Conservation (phyloP, 139 green algal species). For the Closterium sp. region DNA sequence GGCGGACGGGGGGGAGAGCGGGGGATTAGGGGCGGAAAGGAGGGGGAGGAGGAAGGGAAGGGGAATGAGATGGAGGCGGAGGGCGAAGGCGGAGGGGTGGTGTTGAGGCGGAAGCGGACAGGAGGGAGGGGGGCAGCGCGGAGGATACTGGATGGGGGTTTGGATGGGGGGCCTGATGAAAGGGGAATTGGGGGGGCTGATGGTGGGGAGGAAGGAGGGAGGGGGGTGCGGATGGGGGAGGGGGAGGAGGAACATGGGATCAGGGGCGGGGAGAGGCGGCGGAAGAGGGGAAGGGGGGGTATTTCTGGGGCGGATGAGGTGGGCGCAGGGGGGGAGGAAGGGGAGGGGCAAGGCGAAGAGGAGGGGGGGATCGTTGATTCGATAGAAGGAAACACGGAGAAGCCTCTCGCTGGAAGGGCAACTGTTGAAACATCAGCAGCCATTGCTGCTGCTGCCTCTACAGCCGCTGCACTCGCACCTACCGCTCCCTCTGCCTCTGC, state of each 20-base stretch:
- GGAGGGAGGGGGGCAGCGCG: neutral
- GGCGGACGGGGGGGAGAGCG: neutral
- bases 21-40: neutral
- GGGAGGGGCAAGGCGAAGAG: neutral
- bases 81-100: neutral
- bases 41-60: conserved; percentile 1
- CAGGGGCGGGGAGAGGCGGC: neutral
- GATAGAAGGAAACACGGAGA: neutral
- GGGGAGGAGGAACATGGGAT: neutral
- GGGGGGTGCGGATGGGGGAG: neutral
- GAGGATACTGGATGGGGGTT: neutral
- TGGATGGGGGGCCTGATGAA: neutral
- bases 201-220: neutral
- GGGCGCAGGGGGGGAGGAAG: too few relatives aligned
- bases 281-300: too few relatives aligned
- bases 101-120: neutral
- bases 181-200: neutral
- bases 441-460: neutral
- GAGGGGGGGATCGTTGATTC: neutral
- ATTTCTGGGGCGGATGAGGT: too few relatives aligned
- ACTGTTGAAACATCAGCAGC: neutral
- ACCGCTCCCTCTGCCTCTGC: neutral
- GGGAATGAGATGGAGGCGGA: neutral
- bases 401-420: too few relatives aligned
- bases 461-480: neutral